These are phyloP conservation scores for Fragaria iinumae DNA, from an alignment of 306 rosid genomes.

Conservation along the genomic window DNA sequence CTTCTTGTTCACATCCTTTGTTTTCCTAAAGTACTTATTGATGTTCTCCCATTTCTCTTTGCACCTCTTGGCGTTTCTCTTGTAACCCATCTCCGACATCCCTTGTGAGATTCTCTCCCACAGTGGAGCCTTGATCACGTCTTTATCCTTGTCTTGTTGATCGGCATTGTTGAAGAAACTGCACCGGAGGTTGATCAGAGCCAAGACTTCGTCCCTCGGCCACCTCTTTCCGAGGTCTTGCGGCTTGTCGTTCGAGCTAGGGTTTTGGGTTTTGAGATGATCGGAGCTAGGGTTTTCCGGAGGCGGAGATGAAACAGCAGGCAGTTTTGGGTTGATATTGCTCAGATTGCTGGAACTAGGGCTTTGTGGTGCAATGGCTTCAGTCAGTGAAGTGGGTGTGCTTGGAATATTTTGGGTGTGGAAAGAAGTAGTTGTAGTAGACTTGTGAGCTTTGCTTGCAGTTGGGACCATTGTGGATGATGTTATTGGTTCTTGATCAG, in stretches of 20 bases:
- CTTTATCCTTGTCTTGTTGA: constrained; percentile 14
- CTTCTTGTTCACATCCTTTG: constrained; percentile 64
- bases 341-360: constrained; percentile 37
- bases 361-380: constrained; percentile 31
- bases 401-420: constrained; percentile 21
- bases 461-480: constrained; percentile 19
- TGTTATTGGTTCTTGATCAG: constrained; percentile 8
- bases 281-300: constrained; percentile 15
- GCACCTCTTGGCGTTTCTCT: constrained; percentile 83
- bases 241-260: constrained; percentile 19
- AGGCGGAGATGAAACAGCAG: constrained; percentile 12
- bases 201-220: constrained; percentile 88
- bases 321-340: constrained; percentile 16
- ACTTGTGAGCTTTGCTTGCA: not conserved
- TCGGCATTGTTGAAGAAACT: constrained; percentile 32
- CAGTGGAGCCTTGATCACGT: constrained; percentile 50
- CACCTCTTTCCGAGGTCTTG: constrained; percentile 74
- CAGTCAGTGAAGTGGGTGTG: constrained; percentile 13
- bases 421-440: constrained; percentile 2
- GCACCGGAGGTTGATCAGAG: constrained; percentile 73
- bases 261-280: constrained; percentile 22
- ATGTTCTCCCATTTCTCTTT: constrained; percentile 97
- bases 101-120: constrained; percentile 96
- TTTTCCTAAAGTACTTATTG: constrained; percentile 84
- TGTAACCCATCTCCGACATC: constrained; percentile 71